Evolutionary conservation across 352 stramenopile species (phyloP).

Genomic region (Globisporangium yorkense): DNA sequence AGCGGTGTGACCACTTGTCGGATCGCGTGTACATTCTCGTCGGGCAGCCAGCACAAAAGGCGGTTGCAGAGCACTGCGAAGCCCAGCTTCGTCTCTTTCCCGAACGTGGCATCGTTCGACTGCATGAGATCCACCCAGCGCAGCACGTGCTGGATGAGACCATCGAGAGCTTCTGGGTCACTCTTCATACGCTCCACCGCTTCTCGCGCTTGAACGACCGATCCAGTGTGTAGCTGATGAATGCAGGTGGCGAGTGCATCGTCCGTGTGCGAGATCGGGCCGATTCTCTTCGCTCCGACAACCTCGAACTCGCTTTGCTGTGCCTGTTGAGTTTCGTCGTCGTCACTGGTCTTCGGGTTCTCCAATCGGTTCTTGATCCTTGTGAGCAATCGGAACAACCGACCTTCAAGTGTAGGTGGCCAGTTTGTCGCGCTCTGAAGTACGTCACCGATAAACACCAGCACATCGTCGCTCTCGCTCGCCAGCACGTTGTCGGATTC

Average conservation of each 20-base stretch:
- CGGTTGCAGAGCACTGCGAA: conserved; percentile 32
- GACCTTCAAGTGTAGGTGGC: conserved; percentile 21
- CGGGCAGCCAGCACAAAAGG: conserved; percentile 41
- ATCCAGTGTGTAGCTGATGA: conserved; percentile 20
- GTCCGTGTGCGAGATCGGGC: conserved; percentile 23
- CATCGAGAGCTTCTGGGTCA: conserved; percentile 2
- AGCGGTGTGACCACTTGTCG: conserved; percentile 5
- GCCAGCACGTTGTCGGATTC: conserved; percentile 13
- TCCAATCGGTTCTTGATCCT: conserved; percentile 17
- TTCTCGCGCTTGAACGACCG: conserved; percentile 16
- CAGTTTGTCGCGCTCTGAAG: conserved; percentile 31
- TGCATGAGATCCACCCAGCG: conserved; percentile 35
- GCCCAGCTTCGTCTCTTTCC: conserved; percentile 35
- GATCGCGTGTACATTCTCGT: conserved; percentile 30
- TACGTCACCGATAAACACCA: conserved; percentile 25
- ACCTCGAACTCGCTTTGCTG: not conserved
- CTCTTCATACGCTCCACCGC: conserved; percentile 23
- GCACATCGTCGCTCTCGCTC: conserved; percentile 19
- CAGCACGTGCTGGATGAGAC: conserved; percentile 33
- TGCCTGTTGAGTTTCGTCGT: not conserved
- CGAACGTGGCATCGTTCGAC: conserved; percentile 18
- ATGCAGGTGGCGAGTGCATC: conserved; percentile 24
- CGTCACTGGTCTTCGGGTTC: not conserved
- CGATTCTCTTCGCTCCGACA: not conserved
- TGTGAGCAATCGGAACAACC: conserved; percentile 27